Evolutionary conservation across 2,329 filamentous ascomycete species (phyloP).

Genomic region (Aureobasidium sp.): DNA sequence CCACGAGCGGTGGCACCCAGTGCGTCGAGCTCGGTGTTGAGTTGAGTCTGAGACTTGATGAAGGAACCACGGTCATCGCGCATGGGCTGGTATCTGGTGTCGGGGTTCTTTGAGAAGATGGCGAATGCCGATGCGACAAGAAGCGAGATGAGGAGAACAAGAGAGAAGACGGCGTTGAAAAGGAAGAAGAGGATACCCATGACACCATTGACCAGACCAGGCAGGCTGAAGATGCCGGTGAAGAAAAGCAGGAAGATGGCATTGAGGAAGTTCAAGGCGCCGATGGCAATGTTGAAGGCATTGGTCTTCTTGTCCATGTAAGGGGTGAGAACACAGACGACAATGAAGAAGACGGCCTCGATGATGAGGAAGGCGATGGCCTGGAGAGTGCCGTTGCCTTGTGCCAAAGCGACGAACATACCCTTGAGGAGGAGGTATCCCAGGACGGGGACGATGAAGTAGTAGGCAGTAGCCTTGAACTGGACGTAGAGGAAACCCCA

Average conservation of each 20-base stretch:
- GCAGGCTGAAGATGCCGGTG: constrained; percentile 86
- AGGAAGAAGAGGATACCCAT: constrained; percentile 93
- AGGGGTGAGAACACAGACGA: constrained; percentile 81
- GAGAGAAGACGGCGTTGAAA: constrained; percentile 83
- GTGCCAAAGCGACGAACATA: constrained; percentile 87
- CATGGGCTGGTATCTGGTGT: constrained; percentile 97
- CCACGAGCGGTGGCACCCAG: constrained; percentile 90
- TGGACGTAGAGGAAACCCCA: constrained; percentile 99
- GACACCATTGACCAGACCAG: constrained; percentile 84
- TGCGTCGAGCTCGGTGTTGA: constrained; percentile 91
- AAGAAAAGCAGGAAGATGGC: constrained; percentile 91
- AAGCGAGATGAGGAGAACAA: constrained; percentile 86
- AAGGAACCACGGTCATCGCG: constrained; percentile 96
- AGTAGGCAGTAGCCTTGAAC: constrained; percentile 96
- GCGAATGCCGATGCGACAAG: constrained; percentile 81
- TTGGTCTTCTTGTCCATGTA: constrained; percentile 99
- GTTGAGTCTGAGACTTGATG: constrained; percentile 93
- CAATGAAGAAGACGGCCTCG: constrained; percentile 82
- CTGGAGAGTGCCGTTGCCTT: constrained; percentile 75
- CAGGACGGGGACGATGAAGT: constrained; percentile 87
- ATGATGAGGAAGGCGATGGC: constrained; percentile 86
- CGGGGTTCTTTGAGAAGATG: constrained; percentile 92
- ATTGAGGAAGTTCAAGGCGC: constrained; percentile 90
- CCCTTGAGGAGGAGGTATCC: constrained; percentile 86
- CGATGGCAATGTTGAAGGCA: constrained; percentile 95